Base-by-base conservation (phyloP, 2,329 filamentous ascomycete species). In the Cordyceps tenuipes region DNA sequence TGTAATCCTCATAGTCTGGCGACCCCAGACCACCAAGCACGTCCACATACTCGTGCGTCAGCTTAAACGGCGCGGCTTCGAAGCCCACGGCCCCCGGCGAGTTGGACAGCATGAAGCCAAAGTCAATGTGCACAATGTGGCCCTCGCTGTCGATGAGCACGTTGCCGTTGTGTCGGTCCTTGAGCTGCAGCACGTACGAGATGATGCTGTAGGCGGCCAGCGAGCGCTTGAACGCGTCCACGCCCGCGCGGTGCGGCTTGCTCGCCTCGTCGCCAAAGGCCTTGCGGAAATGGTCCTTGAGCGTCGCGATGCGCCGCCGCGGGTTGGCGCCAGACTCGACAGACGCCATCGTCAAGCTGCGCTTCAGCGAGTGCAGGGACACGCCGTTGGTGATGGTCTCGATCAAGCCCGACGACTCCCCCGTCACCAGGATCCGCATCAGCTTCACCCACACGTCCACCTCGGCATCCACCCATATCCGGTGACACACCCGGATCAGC, bases 311-410 rank as follows among this genome's bases (percentile, higher is more conserved):
- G 52, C 89, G 83, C 64, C 88, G 85, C 19, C 86, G 79, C 17
- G 88, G 87, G 67, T 91, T 91, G 43, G 84, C 81, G 3, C 88
- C 89, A 2, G 86, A 78, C 64, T 89, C 87, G 64, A 91, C 85
- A 6, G 84, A 86, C 1, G 88, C 85, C 43, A 94, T 79, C 1
- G 90, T 94, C 60, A 94, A 76, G 68, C 87, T 91, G 64, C 90
- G 85, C 74, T 94, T 93, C 63, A 94, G 79, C 2, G 89, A 92
- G 72, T 94, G 90, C 50, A 94, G 77, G n/a, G 89, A 93, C 13
- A 94, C 89, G 49, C 90, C 90, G 66, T 92, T 93, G 44, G 89
- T 92, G 67, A 94, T 94, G 5, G 90, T 94, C 75, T 94, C 90
- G 65, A 94, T 90, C 51, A 94, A 81, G 3, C 90, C 90, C 1